Base-by-base conservation (phyloP, 2,329 filamentous ascomycete species). In the Hirsutella rhossiliensis region DNA sequence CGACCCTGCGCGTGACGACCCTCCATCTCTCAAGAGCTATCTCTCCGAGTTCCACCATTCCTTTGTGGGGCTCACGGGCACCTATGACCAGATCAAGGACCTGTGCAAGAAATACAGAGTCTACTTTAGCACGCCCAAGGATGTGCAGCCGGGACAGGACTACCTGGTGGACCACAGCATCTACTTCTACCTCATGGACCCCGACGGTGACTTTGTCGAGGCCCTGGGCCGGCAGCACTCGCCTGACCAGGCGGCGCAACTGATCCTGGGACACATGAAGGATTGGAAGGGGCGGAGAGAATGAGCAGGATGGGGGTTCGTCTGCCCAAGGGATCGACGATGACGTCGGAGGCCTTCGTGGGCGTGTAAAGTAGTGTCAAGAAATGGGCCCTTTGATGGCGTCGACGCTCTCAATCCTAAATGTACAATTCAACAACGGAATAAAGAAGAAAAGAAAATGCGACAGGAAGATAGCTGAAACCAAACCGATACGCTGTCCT, bases 141-240 rank as follows among this genome's bases (percentile, higher is more conserved):
- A 88, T 50, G 86, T 97, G 45, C 84, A 89, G 71, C 84, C 88
- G 1, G 92, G 90, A 1, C 85, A 96, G 71, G 92, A 98, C 64
- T 98, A 98, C 62, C 66, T 98, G 55, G 92, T 98, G 12, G 92
- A 98, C 63, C 92, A 98, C 69, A 96, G 88, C 64, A 98, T 98
- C 54, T 98, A 98, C 72, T 98, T 98, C 58, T 98, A 98, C 64
- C 68, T 98, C 53, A 98, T 98, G 92, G 92, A 97, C 62, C 92
- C 92, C 0, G 89, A 97, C 54, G 90, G 90, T 18, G 89, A 98
- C 62, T 98, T 98, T 63, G 90, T 98, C 27, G 94, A 98, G 69
- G 94, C 89, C 12, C 81, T 98, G 57, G 92, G 92, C 17, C 75
- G 92, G 49, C 92, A 98, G 66, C 89, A 97, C 66, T 94, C 87